A percentile compares a stretch with the other conserved stretches of the same genome.
Evolutionary conservation across 2,329 filamentous ascomycete genomes (phyloP).

Genomic region (Exophiala aquamarina): DNA sequence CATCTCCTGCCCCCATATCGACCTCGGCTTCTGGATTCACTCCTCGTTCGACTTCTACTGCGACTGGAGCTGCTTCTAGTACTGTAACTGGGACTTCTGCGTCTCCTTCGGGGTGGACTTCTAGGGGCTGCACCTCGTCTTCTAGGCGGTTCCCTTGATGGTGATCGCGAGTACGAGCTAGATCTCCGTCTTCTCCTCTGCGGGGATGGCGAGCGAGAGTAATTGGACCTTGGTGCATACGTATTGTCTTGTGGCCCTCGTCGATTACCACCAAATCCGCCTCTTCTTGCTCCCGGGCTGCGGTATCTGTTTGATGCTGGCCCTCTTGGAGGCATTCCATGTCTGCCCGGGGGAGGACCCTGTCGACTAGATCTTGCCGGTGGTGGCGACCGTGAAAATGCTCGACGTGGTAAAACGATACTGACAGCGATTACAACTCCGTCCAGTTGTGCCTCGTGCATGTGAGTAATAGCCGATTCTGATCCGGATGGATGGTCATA

Average conservation of each 20-base stretch:
- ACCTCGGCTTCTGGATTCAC: conserved; percentile 46
- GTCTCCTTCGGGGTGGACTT: conserved; percentile 43
- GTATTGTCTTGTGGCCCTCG: conserved; percentile 38
- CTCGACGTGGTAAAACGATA: conserved; percentile 79
- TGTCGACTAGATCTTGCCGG: conserved; percentile 61
- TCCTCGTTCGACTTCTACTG: conserved; percentile 56
- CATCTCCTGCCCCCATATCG: conserved; percentile 36
- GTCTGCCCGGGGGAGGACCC: conserved; percentile 41
- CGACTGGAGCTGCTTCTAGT: conserved; percentile 58
- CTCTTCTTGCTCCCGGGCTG: conserved; percentile 36
- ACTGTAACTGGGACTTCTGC: conserved; percentile 63
- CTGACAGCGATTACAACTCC: conserved; percentile 80
- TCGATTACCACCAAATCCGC: conserved; percentile 37
- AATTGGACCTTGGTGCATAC: conserved; percentile 60
- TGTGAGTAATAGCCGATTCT: conserved; percentile 85
- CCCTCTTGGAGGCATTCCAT: conserved; percentile 30
- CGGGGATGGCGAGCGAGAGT: conserved; percentile 40
- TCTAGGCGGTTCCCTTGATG: conserved; percentile 43
- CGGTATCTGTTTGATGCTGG: conserved; percentile 33
- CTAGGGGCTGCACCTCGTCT: conserved; percentile 38
- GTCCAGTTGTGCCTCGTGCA: conserved; percentile 97
- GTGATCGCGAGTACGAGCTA: conserved; percentile 36
- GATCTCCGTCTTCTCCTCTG: conserved; percentile 39
- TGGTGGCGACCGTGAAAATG: conserved; percentile 78
- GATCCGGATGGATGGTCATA: conserved; percentile 76